Evolutionary conservation across 768 basidiomycete species (phyloP).

Genomic region (Lentinula detonsa): DNA sequence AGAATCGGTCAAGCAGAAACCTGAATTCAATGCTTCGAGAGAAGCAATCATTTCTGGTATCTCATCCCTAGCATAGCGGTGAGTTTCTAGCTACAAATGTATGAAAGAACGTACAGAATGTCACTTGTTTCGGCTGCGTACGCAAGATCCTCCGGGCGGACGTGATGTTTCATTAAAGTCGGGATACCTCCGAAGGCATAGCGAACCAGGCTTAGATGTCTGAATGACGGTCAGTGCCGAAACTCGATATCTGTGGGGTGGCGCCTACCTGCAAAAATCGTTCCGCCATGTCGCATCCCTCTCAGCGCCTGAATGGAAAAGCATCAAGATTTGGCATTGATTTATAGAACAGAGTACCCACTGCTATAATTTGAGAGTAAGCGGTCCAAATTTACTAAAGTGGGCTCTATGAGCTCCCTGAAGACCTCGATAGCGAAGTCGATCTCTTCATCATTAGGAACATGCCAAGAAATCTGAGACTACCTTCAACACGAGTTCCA

Average conservation of each 20-base stretch:
- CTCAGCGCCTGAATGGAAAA: constrained; percentile 24
- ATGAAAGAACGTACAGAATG: constrained; percentile 46
- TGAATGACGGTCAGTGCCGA: constrained; percentile 15
- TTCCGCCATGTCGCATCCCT: constrained; percentile 72
- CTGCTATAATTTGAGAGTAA: constrained; percentile 46
- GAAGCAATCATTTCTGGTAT: constrained; percentile 74
- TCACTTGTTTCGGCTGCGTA: constrained; percentile 49
- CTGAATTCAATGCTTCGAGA: constrained; percentile 53
- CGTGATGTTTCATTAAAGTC: constrained; percentile 51
- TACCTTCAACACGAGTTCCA: not conserved
- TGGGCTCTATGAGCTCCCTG: constrained; percentile 58
- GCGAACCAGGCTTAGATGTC: constrained; percentile 66
- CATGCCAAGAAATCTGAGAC: constrained; percentile 68
- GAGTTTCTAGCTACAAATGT: not conserved
- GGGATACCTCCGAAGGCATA: constrained; percentile 74
- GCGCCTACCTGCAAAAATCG: constrained; percentile 70
- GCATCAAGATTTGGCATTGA: constrained; percentile 6
- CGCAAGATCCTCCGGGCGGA: constrained; percentile 41
- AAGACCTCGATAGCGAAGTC: constrained; percentile 70
- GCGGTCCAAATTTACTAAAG: constrained; percentile 45
- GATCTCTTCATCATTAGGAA: constrained; percentile 65
- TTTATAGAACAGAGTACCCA: constrained; percentile 9
- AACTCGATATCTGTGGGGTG: not conserved
- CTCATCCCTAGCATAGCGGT: constrained; percentile 44
- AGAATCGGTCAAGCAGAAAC: constrained; percentile 63